Conservation (phyloP, 495 filamentous ascomycete genomes). For the Talaromyces ruber region DNA sequence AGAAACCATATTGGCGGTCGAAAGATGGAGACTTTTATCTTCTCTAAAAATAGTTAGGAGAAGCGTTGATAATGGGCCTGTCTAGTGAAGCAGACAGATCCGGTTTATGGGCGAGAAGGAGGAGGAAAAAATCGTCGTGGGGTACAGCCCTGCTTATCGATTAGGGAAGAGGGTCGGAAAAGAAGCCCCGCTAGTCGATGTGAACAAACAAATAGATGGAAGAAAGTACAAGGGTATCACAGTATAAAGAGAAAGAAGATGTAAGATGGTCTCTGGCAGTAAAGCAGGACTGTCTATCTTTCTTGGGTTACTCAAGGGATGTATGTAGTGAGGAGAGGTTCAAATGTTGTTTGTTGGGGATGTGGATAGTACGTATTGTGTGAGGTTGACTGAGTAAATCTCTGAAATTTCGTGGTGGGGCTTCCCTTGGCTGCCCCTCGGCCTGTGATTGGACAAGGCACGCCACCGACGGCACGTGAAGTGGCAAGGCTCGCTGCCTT, state of each 20-base stretch:
- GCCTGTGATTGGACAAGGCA: slow-evolving; percentile 23
- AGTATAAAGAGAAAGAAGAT: slow-evolving; percentile 1
- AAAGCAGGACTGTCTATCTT: background rate
- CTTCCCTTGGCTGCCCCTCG: background rate
- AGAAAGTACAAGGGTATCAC: slow-evolving; percentile 3
- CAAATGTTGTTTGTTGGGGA: background rate
- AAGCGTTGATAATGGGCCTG: background rate
- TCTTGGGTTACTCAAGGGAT: background rate
- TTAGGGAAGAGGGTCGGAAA: background rate
- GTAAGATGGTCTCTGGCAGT: background rate
- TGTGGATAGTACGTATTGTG: background rate
- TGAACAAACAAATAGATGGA: slow-evolving; percentile 3
- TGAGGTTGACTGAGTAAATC: background rate
- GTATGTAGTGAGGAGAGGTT: background rate
- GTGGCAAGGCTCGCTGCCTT: slow-evolving; percentile 5
- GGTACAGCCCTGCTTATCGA: slow-evolving; percentile 1
- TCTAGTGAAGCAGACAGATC: background rate
- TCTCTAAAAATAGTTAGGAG: background rate
- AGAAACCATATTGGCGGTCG: slow-evolving; percentile 53
- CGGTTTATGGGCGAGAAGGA: background rate
- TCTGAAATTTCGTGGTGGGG: slow-evolving; percentile 6
- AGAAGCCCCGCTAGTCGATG: background rate
- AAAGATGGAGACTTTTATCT: background rate
- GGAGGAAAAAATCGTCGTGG: slow-evolving; percentile 10
- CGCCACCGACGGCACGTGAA: slow-evolving; percentile 22